These are phyloP conservation scores for Actinomucor elegans DNA, from an alignment of 371 early-diverging fungal genomes.

Conservation along the genomic window DNA sequence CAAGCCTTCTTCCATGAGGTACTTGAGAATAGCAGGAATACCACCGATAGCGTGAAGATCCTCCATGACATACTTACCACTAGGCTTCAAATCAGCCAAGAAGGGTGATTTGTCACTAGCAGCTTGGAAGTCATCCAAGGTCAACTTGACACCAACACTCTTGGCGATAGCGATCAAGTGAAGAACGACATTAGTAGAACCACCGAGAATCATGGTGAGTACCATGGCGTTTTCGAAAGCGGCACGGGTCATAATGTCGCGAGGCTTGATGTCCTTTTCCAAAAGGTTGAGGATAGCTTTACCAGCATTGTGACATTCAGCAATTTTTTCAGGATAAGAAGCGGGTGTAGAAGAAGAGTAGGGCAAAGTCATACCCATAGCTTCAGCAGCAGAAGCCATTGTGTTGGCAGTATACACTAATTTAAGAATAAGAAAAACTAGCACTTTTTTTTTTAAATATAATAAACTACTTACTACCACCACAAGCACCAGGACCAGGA, in stretches of 20 bases:
- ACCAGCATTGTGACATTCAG: slow-evolving; percentile 88
- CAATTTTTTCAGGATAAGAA: slow-evolving; percentile 76
- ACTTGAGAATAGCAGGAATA: slow-evolving; percentile 84
- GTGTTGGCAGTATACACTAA: slow-evolving; percentile 97
- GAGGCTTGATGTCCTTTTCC: slow-evolving; percentile 87
- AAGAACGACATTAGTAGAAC: slow-evolving; percentile 96
- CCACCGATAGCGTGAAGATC: slow-evolving; percentile 81
- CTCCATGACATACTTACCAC: slow-evolving; percentile 86
- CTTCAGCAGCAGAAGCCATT: slow-evolving; percentile 95
- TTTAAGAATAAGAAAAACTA: neutral
- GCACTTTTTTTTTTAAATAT: neutral
- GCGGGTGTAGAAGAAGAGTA: slow-evolving; percentile 94
- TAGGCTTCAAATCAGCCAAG: slow-evolving; percentile 94
- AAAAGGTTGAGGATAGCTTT: slow-evolving; percentile 81
- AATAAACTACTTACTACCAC: slow-evolving; percentile 64
- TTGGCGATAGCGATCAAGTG: slow-evolving; percentile 94
- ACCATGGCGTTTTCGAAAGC: slow-evolving; percentile 95
- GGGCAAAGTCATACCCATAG: slow-evolving; percentile 95
- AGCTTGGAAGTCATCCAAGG: slow-evolving; percentile 90
- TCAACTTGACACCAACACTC: slow-evolving; percentile 75
- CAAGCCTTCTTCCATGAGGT: slow-evolving; percentile 68
- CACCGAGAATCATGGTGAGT: slow-evolving; percentile 90
- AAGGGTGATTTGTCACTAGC: slow-evolving; percentile 88
- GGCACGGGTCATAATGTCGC: slow-evolving; percentile 91
- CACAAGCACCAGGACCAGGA: slow-evolving; percentile 97